Base-by-base conservation (phyloP, 805 yeast genomes). In the Torulaspora franciscae region DNA sequence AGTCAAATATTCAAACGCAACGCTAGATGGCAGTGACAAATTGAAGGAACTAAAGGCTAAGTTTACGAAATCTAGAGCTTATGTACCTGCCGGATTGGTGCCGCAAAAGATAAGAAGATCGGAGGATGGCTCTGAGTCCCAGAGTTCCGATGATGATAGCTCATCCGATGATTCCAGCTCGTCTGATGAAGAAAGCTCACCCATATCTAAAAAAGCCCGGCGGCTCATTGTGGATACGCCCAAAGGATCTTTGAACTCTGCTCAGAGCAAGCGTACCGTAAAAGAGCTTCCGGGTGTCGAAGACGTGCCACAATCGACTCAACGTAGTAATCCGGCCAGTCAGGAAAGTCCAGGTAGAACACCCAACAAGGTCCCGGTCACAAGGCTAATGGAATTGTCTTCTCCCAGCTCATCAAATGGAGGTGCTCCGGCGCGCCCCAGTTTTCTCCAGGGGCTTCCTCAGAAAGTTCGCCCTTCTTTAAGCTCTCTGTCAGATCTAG, bases 401-500 rank as follows among this genome's bases (percentile, higher is more conserved):
- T 53, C 57, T 6, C 57, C 56, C 5, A 17, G 24, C 6, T 34
- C 44, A 6, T 30, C 46, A 9, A 40, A 42, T 33, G 28, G 43
- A 25, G 40, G 45, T 19, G 26, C 35, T 14, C 30, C 32, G 14
- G 37, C 19, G 8, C 27, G 37, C 29, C 36, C 41, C n/a, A 49
- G 46, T 28, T 47, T 55, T 32, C 30, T 51, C 19, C 46, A 51
- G 11, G 52, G 52, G 13, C 47, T 58, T 15, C 59, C 64, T 6
- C 59, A 60, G 24, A 64, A 58, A 35, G 51, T 62, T 11, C 65
- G 70, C 27, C 59, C 65, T 7, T 75, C 81, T 0, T 69, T 79
- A 43, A 68, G 69, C 41, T 76, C 85, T 0, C 62, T 83, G 26
- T 74, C 78, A 3, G 84, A 81, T 48, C 65, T 83, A 47, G 80